phyloP scores from a whole-genome alignment of 2,329 filamentous ascomycete species.

The Metarhizium rileyi region DNA sequence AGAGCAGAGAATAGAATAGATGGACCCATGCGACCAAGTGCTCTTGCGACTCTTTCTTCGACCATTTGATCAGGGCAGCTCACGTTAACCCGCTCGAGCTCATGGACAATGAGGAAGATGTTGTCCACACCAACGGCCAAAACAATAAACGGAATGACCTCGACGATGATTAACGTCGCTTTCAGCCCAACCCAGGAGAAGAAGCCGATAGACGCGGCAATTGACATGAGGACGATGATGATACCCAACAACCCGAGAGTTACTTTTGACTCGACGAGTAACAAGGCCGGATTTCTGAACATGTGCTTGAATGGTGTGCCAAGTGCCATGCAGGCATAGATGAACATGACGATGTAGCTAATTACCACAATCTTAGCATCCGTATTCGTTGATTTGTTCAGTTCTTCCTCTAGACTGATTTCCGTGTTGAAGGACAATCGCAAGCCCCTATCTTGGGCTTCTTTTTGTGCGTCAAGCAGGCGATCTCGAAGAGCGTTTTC shows the following conservation, averaged over 20 bases:
- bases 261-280: conserved; percentile 93
- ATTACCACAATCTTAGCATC: conserved; percentile 94
- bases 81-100: conserved; percentile 90
- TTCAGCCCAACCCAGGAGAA: conserved; percentile 90
- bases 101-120: conserved; percentile 96
- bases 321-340: conserved; percentile 88
- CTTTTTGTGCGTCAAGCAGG: conserved; percentile 67
- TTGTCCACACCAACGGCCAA: conserved; percentile 96
- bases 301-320: conserved; percentile 77
- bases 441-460: conserved; percentile 69
- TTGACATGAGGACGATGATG: conserved; percentile 93
- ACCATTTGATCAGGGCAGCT: conserved; percentile 85
- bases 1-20: conserved; percentile 93
- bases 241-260: conserved; percentile 92
- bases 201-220: conserved; percentile 85
- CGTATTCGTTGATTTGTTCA: conserved; percentile 97
- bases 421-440: conserved; percentile 92
- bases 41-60: conserved; percentile 74
- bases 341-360: conserved; percentile 97
- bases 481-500: conserved; percentile 68
- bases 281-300: conserved; percentile 70
- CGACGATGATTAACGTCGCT: conserved; percentile 93
- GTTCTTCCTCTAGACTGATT: conserved; percentile 85
- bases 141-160: conserved; percentile 96
- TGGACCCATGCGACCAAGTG: conserved; percentile 91